These are phyloP conservation scores for Coprinopsis strossmayeri DNA, from an alignment of 768 basidiomycete species.

Conservation along the genomic window DNA sequence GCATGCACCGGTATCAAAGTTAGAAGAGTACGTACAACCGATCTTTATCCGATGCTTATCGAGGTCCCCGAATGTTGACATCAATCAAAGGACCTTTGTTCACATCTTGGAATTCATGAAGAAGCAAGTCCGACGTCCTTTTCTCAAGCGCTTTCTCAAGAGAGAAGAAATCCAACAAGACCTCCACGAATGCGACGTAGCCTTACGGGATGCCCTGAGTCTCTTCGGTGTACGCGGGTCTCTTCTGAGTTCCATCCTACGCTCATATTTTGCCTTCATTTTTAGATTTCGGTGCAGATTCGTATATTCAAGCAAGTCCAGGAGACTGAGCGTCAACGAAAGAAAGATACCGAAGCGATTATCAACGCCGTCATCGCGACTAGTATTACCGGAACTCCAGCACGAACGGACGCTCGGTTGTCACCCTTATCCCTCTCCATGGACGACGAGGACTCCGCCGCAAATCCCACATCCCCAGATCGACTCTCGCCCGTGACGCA, in stretches of 20 bases:
- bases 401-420: constrained; percentile 12
- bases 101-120: constrained; percentile 24
- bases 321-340: constrained; percentile 25
- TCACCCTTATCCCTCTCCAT: not conserved
- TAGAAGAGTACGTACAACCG: constrained; percentile 40
- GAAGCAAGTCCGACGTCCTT: constrained; percentile 59
- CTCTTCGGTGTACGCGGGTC: constrained; percentile 40
- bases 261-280: constrained; percentile 12
- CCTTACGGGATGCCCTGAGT: constrained; percentile 28
- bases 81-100: constrained; percentile 8
- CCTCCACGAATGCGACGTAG: constrained; percentile 16
- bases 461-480: not conserved
- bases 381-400: not conserved
- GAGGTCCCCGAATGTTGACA: not conserved
- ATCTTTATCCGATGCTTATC: not conserved
- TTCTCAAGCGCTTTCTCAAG: constrained; percentile 72
- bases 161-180: constrained; percentile 54
- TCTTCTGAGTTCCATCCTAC: too few species aligned
- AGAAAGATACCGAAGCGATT: constrained; percentile 28
- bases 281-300: constrained; percentile 23
- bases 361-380: constrained; percentile 19
- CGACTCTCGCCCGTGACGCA: constrained; percentile 13
- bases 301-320: constrained; percentile 42
- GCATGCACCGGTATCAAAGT: constrained; percentile 35
- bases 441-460: constrained; percentile 3